Percentiles rank a stretch among this genome's conserved stretches.
phyloP scores from a whole-genome alignment of 139 green algal genomes.

The Coelastrella sp. region DNA sequence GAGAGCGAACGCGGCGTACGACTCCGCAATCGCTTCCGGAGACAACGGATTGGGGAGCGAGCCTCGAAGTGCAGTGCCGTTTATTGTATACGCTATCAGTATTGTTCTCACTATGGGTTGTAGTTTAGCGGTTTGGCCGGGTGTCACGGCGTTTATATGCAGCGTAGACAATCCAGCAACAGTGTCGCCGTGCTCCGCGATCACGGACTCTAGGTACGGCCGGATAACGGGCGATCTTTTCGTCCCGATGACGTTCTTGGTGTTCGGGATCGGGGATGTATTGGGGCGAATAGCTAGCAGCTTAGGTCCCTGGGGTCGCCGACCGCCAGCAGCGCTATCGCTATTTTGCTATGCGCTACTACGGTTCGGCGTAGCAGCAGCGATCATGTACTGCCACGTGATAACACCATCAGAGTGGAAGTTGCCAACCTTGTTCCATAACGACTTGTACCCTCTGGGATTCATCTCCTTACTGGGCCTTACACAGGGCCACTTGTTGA shows the following conservation, averaged over 20 bases:
- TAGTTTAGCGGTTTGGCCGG: constrained; percentile 55
- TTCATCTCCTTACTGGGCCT: constrained; percentile 54
- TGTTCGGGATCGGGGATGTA: constrained; percentile 54
- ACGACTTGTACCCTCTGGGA: constrained; percentile 29
- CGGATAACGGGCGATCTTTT: constrained; percentile 56
- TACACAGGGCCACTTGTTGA: constrained; percentile 55
- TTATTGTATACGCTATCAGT: constrained; percentile 33
- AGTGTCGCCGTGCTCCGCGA: constrained; percentile 43
- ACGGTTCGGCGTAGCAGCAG: constrained; percentile 43
- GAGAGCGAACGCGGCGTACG: constrained; percentile 12
- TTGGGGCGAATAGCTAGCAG: constrained; percentile 44
- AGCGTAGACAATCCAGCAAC: constrained; percentile 49
- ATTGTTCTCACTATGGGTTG: constrained; percentile 44
- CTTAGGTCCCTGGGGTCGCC: constrained; percentile 44
- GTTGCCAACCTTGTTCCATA: constrained; percentile 47
- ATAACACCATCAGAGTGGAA: constrained; percentile 47
- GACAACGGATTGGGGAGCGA: neutral
- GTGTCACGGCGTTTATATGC: constrained; percentile 60
- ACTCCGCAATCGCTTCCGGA: constrained; percentile 19
- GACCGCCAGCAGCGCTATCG: constrained; percentile 14
- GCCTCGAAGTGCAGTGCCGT: neutral
- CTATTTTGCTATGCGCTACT: constrained; percentile 38
- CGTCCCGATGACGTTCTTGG: constrained; percentile 54
- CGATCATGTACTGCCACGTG: constrained; percentile 54
- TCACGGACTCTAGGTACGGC: neutral